Percentiles rank a stretch among this genome's conserved stretches.
Evolutionary conservation across 768 basidiomycete genomes (phyloP).

Genomic region (Suillus cothurnatus): DNA sequence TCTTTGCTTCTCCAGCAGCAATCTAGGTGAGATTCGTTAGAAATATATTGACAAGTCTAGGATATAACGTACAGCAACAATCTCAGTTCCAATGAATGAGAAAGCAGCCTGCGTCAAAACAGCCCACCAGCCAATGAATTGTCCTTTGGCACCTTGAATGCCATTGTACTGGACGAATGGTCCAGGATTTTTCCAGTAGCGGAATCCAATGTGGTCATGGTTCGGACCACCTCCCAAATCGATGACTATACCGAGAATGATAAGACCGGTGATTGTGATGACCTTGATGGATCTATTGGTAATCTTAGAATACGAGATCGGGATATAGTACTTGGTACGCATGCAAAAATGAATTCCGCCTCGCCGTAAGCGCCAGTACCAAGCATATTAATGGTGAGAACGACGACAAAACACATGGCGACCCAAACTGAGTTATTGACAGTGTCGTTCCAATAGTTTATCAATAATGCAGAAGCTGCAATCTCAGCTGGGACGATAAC

Average conservation of each 20-base stretch:
- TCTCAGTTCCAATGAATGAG: slow-evolving; percentile 92
- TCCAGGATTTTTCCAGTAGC: slow-evolving; percentile 87
- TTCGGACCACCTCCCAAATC: slow-evolving; percentile 89
- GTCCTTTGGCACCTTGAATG: slow-evolving; percentile 70
- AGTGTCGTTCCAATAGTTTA: slow-evolving; percentile 66
- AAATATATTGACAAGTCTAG: neutral
- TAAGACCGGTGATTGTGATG: slow-evolving; percentile 75
- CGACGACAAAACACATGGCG: slow-evolving; percentile 71
- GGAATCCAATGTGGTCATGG: slow-evolving; percentile 62
- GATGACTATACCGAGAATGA: slow-evolving; percentile 70
- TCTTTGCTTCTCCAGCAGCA: slow-evolving; percentile 87
- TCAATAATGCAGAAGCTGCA: slow-evolving; percentile 64
- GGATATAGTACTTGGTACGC: slow-evolving; percentile 8
- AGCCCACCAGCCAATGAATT: slow-evolving; percentile 72
- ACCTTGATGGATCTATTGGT: slow-evolving; percentile 75
- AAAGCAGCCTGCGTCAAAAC: slow-evolving; percentile 89
- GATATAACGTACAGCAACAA: slow-evolving; percentile 71
- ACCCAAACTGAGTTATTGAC: slow-evolving; percentile 81
- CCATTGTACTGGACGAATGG: slow-evolving; percentile 75
- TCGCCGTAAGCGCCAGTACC: slow-evolving; percentile 83
- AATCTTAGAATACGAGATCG: neutral
- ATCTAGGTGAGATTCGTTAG: slow-evolving; percentile 49
- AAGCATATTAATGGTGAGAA: slow-evolving; percentile 72
- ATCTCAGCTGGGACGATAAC: slow-evolving; percentile 26
- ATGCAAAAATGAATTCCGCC: slow-evolving; percentile 86